A percentile compares a stretch with the other conserved stretches of the same genome.
Evolutionary conservation across 23 red algal genomes (phyloP).

Genomic region (Gracilaria vermiculophylla): DNA sequence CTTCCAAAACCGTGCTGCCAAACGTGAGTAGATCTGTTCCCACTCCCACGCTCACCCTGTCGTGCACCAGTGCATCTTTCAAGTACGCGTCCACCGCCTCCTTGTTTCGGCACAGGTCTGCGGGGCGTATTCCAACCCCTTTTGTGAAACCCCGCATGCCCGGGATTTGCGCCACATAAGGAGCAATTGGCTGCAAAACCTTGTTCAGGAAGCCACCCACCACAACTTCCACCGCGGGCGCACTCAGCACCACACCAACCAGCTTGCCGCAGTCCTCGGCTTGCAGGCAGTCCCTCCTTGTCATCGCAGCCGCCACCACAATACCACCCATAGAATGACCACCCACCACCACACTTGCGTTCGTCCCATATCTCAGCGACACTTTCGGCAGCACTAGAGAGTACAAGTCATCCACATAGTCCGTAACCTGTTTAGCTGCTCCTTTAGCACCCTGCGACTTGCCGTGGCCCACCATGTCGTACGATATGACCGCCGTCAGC

Average conservation of each 20-base stretch:
- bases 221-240: constrained; percentile 20
- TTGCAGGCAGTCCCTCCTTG: constrained; percentile 6
- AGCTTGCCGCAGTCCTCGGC: constrained; percentile 25
- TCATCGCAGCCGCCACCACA: constrained; percentile 7
- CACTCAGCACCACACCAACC: constrained; percentile 25
- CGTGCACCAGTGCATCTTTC: constrained; percentile 8
- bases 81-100: constrained; percentile 16
- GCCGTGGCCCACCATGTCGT: constrained; percentile 62
- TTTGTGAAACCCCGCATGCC: constrained; percentile 23
- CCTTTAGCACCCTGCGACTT: constrained; percentile 40
- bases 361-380: constrained; percentile 8
- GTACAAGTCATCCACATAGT: constrained; percentile 31
- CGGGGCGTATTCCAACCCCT: constrained; percentile 2
- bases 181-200: constrained; percentile 14
- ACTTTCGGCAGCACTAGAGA: neutral
- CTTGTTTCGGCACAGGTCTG: neutral
- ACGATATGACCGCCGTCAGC: constrained; percentile 30
- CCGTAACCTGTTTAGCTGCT: neutral
- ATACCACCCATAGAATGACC: constrained; percentile 67
- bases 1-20: constrained; percentile 10
- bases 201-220: constrained; percentile 20
- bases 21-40: constrained; percentile 39
- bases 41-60: constrained; percentile 27
- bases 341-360: constrained; percentile 33
- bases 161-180: neutral